Conservation (phyloP, 78 protist genomes). For the Dictyostelium discoideum region DNA sequence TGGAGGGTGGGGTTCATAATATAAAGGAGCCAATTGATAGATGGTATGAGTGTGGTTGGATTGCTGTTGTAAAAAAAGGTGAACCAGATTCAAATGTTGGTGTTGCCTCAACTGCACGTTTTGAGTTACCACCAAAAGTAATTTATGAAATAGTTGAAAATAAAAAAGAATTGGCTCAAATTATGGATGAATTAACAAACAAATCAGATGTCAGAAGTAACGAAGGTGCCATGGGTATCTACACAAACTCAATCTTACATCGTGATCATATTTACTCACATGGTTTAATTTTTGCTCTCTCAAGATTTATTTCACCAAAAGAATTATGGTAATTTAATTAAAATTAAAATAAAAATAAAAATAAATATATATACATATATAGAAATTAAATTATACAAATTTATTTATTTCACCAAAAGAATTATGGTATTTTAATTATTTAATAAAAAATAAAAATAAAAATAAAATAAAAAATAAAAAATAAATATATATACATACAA, state of each 20-base stretch:
- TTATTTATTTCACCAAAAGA: too few relatives aligned
- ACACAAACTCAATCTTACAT: constrained; percentile 14
- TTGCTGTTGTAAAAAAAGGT: not conserved
- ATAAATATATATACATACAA: too few relatives aligned
- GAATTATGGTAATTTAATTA: not conserved
- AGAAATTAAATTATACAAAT: not conserved
- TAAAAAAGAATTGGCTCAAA: constrained; percentile 40
- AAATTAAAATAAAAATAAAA: not conserved
- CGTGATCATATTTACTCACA: constrained; percentile 22
- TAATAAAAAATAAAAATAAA: too few relatives aligned
- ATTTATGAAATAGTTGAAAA: constrained; percentile 16
- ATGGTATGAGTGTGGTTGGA: constrained; percentile 56
- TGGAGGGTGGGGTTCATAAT: constrained; percentile 53
- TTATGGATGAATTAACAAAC: constrained; percentile 35
- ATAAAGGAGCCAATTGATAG: constrained; percentile 9
- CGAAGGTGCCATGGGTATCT: constrained; percentile 65
- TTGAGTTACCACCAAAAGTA: constrained; percentile 38
- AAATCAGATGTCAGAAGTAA: constrained; percentile 29
- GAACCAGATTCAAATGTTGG: not conserved
- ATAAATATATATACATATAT: not conserved
- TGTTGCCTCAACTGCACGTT: constrained; percentile 33
- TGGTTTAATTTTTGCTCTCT: constrained; percentile 39
- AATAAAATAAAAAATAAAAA: too few relatives aligned
- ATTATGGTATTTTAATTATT: too few relatives aligned
- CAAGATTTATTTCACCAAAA: constrained; percentile 26